Base-by-base conservation (phyloP, 768 basidiomycete genomes). In the Roridomyces roridus region DNA sequence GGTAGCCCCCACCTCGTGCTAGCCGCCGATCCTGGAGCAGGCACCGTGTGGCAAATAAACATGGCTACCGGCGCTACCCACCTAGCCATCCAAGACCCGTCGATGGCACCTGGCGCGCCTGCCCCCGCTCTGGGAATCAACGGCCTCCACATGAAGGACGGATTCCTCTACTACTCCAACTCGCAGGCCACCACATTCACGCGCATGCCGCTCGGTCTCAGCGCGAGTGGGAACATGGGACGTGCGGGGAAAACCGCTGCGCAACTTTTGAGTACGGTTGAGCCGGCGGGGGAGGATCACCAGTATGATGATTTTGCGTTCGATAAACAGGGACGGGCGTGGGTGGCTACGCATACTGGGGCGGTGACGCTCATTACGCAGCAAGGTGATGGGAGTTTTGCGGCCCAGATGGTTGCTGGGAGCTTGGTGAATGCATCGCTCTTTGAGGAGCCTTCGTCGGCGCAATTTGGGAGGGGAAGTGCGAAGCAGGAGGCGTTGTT, bases 1-100 rank as follows among this genome's bases (percentile, higher is more conserved):
- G 52, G 52, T 21, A 36, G 41, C 26, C 52, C 52, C 31, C 44
- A 54, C 52, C 52, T 54, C 35, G 45, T 54, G 28, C 52, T 54
- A 15, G 52, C 25, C 45, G 35, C 52, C 17, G 52, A 54, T 26
- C 28, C 52, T 26, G 44, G 26, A 24, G 52, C 44, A 26, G 52
- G 52, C 26, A 24, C 20, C 31, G 45, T 54, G 25, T 46, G 43
- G 52, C 44, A 54, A 46, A 54, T 54, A 24, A 54, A 54, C 40
- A 24, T 46, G n/a, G n/a, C n/a, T n/a, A n/a, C n/a, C n/a, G n/a
- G n/a, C n/a, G n/a, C 26, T 37, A 26, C 41, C 39, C 52, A 45
- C 43, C 29, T 54, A 43, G 52, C 51, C 25, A 26, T 36, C 21
- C 42, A 53, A 45, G 51, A 37, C 51, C 42, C 35, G n/a, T 29